A percentile compares a stretch with the other conserved stretches of the same genome.
Evolutionary conservation across 2,329 filamentous ascomycete species (phyloP).

Genomic region (Sporothrix variecibatus): DNA sequence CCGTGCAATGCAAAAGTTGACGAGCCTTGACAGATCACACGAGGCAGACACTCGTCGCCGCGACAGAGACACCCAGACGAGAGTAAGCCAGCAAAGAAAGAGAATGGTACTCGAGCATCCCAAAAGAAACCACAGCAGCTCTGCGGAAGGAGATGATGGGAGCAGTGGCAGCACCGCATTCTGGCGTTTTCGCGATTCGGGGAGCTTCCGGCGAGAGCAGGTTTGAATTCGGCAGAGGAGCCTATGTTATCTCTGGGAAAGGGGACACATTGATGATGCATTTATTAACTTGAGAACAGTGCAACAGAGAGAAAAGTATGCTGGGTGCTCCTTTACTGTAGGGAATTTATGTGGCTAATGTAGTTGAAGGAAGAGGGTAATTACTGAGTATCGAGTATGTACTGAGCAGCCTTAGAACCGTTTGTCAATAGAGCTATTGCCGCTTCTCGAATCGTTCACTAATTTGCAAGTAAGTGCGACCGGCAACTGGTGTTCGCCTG

Average conservation of each 20-base stretch:
- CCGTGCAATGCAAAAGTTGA: background rate
- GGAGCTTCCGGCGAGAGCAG: background rate
- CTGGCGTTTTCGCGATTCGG: constrained; percentile 30
- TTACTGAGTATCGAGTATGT: background rate
- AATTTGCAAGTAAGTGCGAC: background rate
- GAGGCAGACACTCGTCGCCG: background rate
- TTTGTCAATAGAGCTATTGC: background rate
- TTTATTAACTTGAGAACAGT: background rate
- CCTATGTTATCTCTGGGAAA: background rate
- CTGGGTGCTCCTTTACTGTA: background rate
- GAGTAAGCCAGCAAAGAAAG: background rate
- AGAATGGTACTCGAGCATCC: background rate
- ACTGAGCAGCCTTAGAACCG: background rate
- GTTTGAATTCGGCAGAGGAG: background rate
- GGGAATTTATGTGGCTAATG: background rate
- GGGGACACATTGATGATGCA: background rate
- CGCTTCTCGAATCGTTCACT: background rate
- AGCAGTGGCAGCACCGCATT: constrained; percentile 19
- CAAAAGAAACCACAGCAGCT: background rate
- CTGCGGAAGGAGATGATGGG: background rate
- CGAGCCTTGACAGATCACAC: background rate
- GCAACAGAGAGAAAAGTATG: background rate
- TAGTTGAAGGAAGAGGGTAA: background rate
- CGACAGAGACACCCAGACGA: background rate
- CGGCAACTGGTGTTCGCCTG: background rate